Base-by-base conservation (phyloP, 2,329 filamentous ascomycete genomes). In the Fonsecaea erecta region DNA sequence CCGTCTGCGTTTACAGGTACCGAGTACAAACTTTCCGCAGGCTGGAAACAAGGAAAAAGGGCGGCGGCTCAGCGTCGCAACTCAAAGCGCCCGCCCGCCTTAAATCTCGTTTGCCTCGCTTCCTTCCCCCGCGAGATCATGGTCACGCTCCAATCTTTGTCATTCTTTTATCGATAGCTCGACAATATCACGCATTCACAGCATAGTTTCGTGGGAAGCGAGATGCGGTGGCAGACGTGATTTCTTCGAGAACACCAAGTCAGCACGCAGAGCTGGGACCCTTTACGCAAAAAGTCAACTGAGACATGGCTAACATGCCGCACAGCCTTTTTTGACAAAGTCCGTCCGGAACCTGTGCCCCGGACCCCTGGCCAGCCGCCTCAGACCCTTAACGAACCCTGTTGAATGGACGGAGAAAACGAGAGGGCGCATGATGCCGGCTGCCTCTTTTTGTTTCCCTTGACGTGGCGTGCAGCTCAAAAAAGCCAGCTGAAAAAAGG, bases 261-360 rank as follows among this genome's bases (percentile, higher is more conserved):
- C 55, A 37, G 21, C n/a, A 2, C 7, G 34, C 28, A 40, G 48
- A 21, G 18, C 30, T 46, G 30, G 18, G n/a, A n/a, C 43, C 37
- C 1, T 48, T 24, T 12, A 48, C 11, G 43, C 18, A 48, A 48
- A 48, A 48, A 24, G 43, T 48, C 43, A 48, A 35, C 12, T 60
- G 43, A 60, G 57, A 60, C 57, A 51, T 51, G 57, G 43, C 57
- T 46, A 60, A 60, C 46, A 46, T 52, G 43, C n/a, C 35, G 43
- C n/a, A 35, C 30, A 21, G n/a, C 43, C 18, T 40, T 43, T 30
- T 3, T 48, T 58, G 32, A 30, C 18, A 37, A 58, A 32, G 40
- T 16, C 28, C 43, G 43, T 14, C 28, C 43, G 34, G 43, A 60
- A 51, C 18, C 30, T 18, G 11, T 51, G 43, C 52, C 30, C 43